These are phyloP conservation scores for Mortierella sp. DNA, from an alignment of 371 early-diverging fungal species.

Conservation along the genomic window DNA sequence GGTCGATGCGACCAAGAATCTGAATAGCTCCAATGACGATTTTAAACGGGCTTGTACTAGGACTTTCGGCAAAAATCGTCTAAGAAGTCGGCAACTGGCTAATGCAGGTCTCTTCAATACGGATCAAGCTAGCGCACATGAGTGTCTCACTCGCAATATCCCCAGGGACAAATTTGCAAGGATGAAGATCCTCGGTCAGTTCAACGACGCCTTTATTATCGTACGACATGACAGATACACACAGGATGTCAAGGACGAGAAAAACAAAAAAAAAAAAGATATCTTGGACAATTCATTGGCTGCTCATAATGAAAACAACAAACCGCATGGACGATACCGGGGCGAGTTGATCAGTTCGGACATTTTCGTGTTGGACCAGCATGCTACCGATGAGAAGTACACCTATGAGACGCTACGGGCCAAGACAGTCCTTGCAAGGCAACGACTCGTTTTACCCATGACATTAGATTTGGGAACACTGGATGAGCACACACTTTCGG, in stretches of 20 bases:
- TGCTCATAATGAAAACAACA: too few species aligned
- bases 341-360: slow-evolving; percentile 56
- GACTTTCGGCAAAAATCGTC: slow-evolving; percentile 1
- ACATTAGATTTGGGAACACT: slow-evolving; percentile 77
- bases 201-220: slow-evolving; percentile 99
- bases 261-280: too few species aligned
- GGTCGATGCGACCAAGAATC: not conserved
- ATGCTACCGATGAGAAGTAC: slow-evolving; percentile 98
- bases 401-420: slow-evolving; percentile 89
- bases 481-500: slow-evolving; percentile 84
- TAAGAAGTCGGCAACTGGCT: slow-evolving; percentile 20
- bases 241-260: not conserved
- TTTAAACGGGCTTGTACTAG: not conserved
- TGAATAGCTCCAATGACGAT: not conserved
- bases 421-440: slow-evolving; percentile 71
- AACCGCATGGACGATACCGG: not conserved
- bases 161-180: slow-evolving; percentile 82
- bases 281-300: too few species aligned
- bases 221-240: slow-evolving; percentile 62
- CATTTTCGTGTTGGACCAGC: slow-evolving; percentile 97
- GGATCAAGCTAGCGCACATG: slow-evolving; percentile 63
- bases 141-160: slow-evolving; percentile 70
- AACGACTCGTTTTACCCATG: slow-evolving; percentile 72
- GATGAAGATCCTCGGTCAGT: slow-evolving; percentile 96
- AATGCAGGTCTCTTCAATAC: slow-evolving; percentile 58